phyloP scores from a whole-genome alignment of 2,329 filamentous ascomycete species.

The Trichoderma atroviride region DNA sequence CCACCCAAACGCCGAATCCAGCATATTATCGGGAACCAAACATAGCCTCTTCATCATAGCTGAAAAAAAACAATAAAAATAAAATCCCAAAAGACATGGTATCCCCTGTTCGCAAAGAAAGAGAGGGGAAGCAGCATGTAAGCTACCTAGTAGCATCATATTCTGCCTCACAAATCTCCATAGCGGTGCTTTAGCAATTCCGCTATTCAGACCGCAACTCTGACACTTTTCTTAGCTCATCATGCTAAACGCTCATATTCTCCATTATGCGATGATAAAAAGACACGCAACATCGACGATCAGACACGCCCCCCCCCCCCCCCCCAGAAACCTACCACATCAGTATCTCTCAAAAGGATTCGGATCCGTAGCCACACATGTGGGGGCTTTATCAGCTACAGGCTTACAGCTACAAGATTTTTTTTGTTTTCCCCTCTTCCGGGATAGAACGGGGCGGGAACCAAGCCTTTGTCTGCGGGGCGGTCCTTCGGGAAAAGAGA shows the following conservation, averaged over 20 bases:
- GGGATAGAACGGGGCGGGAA: not conserved
- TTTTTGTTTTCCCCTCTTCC: not conserved
- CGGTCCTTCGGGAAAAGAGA: conserved; percentile 3
- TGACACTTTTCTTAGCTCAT: not conserved
- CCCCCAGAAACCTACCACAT: not conserved
- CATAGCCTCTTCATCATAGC: not conserved
- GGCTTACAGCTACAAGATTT: too few species aligned
- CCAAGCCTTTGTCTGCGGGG: not conserved
- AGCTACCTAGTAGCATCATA: not conserved
- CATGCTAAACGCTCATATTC: not conserved
- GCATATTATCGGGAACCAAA: not conserved
- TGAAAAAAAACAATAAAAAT: not conserved
- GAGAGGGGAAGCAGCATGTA: not conserved
- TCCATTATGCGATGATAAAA: not conserved
- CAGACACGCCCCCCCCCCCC: not conserved
- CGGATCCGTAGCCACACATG: not conserved
- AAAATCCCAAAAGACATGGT: not conserved
- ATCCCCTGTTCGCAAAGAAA: not conserved
- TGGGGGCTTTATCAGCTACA: conserved; percentile 5
- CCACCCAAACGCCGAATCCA: not conserved
- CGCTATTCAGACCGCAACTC: conserved; percentile 1
- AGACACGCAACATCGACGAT: not conserved
- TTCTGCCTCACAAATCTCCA: not conserved
- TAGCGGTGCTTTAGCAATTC: not conserved
- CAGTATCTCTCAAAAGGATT: not conserved